phyloP scores from a whole-genome alignment of 2,329 filamentous ascomycete species.

The Fusarium albidum region DNA sequence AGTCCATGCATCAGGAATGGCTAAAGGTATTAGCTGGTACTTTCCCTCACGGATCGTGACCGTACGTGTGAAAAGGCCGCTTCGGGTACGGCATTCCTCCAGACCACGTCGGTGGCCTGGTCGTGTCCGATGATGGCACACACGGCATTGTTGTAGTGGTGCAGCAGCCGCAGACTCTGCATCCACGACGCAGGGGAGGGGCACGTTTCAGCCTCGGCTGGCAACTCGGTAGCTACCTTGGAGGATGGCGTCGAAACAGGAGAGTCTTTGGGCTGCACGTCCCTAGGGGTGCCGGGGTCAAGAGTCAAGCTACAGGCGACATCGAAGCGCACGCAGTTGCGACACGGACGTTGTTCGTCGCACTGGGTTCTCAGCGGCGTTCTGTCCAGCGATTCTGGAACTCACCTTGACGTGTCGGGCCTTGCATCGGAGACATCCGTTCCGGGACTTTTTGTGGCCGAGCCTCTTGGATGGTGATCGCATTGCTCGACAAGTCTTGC shows the following conservation, averaged over 20 bases:
- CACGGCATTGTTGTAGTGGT: conserved; percentile 23
- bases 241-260: neutral
- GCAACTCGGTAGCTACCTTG: neutral
- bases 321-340: conserved; percentile 23
- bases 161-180: conserved; percentile 25
- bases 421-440: conserved; percentile 27
- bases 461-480: conserved; percentile 11
- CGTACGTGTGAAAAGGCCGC: conserved; percentile 24
- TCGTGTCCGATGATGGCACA: conserved; percentile 1
- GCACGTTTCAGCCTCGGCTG: neutral
- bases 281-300: neutral
- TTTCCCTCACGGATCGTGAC: too few species aligned
- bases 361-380: conserved; percentile 14
- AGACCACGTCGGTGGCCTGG: conserved; percentile 3
- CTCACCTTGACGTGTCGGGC: conserved; percentile 29
- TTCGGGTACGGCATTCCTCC: conserved; percentile 16
- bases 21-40: too few species aligned
- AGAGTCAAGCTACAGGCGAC: conserved; percentile 22
- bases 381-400: neutral
- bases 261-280: neutral
- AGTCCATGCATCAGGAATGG: conserved; percentile 29
- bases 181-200: conserved; percentile 16
- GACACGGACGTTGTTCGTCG: conserved; percentile 26
- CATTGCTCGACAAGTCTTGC: neutral
- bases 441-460: conserved; percentile 27